Evolutionary conservation across 192 early-diverging fungal genomes (phyloP), one percentile per base, ranked within the genome.

Genomic region (Rhizoclosmatium globosum): DNA sequence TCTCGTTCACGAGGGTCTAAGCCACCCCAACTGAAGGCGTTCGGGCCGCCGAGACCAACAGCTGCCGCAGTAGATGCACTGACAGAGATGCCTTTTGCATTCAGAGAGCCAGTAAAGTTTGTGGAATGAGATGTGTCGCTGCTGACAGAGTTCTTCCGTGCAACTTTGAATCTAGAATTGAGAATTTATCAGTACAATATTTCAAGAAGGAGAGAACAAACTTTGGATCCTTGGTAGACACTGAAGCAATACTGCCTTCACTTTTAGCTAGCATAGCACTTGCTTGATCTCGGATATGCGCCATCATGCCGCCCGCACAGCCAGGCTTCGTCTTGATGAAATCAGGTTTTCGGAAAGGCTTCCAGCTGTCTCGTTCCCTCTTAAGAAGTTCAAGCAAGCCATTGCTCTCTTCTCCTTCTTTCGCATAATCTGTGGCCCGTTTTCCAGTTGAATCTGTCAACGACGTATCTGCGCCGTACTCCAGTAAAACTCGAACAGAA

Each of bases 401-500:
- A 45, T 59, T 64, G 43, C 23, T 21, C 41, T 75, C 62, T 3
- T 6, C 58, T 31, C n/a, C 42, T 4, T 11, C 7, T 19, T 13
- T 47, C 1, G 68, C 67, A 41, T 86, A 48, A 62, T 86, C 80
- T 43, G 72, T 2, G 2, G 81, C 72, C 39, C 38, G 13, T 66
- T 74, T 76, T 44, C 83, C 84, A 2, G 68, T 31, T 2, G 68
- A 64, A 75, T 83, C 80, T 11, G 39, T 15, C 61, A n/a, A 17
- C 41, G 56, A 53, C 1, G 76, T 17, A 64, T 87, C 79, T 17
- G 88, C 88, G 1, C 88, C 88, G 77, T 76, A 89, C 76, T 82
- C 71, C 3, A 89, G 69, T 45, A 89, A 58, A 47, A 87, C 7
- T 44, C 59, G 39, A 1, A 81, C 82, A 65, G 57, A 42, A 2